A percentile compares a stretch with the other conserved stretches of the same genome.
Evolutionary conservation across 345 rosid genomes (phyloP).

Genomic region (Punica granatum): DNA sequence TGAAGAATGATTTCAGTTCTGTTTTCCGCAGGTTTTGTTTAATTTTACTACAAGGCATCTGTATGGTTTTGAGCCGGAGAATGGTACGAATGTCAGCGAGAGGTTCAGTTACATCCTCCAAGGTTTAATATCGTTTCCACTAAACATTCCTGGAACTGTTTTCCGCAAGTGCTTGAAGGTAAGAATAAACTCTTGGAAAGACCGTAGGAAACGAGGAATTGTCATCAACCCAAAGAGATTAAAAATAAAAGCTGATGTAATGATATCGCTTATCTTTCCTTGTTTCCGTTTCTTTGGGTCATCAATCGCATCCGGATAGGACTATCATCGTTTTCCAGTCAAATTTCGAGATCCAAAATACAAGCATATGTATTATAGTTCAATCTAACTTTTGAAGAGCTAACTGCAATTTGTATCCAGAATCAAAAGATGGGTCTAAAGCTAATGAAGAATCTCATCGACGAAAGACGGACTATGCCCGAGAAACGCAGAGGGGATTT

Average conservation of each 20-base stretch:
- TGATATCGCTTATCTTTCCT: no score
- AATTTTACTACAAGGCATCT: slow-evolving; percentile 14
- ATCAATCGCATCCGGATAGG: no score
- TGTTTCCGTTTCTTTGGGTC: no score
- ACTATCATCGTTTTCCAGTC: no score
- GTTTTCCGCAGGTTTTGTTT: slow-evolving; percentile 21
- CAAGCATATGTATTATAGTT: no score
- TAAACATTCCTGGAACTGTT: slow-evolving; percentile 27
- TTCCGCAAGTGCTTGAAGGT: slow-evolving; percentile 22
- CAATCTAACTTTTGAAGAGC: no score
- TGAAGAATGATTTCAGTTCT: background rate
- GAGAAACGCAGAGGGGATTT: slow-evolving; percentile 10
- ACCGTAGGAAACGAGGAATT: no score
- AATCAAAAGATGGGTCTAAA: slow-evolving; percentile 8
- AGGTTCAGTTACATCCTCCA: slow-evolving; percentile 4
- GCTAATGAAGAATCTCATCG: slow-evolving; percentile 4
- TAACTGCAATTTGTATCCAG: slow-evolving; percentile 3
- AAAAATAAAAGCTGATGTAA: no score
- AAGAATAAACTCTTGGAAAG: background rate
- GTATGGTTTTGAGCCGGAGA: slow-evolving; percentile 21
- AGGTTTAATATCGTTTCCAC: slow-evolving; percentile 27
- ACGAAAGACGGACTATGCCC: slow-evolving; percentile 10
- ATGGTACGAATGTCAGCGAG: slow-evolving; percentile 4
- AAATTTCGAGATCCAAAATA: no score
- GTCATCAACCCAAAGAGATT: no score